These are phyloP conservation scores for Globisporangium paroecandrum DNA, from an alignment of 352 stramenopile genomes.

Conservation along the genomic window DNA sequence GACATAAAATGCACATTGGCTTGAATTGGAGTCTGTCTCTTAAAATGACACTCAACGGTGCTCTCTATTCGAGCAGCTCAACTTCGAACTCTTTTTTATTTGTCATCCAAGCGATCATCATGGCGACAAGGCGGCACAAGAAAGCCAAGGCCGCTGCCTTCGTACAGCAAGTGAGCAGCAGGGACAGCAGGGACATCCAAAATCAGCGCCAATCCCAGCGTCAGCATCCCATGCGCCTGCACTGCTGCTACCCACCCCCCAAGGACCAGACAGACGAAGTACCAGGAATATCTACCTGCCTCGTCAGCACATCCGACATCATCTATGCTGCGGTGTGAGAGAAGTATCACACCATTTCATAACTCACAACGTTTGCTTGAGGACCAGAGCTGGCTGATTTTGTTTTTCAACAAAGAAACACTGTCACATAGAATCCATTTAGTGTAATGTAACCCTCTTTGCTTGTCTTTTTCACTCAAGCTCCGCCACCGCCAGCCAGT, in stretches of 20 bases:
- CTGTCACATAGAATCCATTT: background rate
- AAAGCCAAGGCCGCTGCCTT: background rate
- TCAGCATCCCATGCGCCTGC: background rate
- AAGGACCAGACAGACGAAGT: background rate
- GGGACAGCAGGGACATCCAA: background rate
- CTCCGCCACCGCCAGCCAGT: slow-evolving; percentile 69
- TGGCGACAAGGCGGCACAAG: background rate
- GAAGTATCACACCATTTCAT: background rate
- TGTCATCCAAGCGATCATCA: background rate
- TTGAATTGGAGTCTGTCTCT: background rate
- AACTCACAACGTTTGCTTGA: background rate
- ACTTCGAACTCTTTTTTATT: background rate
- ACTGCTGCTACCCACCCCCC: too few species aligned
- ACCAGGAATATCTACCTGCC: background rate
- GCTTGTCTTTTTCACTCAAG: slow-evolving; percentile 18
- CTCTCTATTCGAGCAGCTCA: background rate
- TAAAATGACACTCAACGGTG: background rate
- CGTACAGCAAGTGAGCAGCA: background rate
- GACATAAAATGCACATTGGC: background rate
- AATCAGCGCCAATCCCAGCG: background rate
- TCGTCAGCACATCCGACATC: background rate
- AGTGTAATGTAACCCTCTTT: background rate
- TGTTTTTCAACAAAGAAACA: background rate
- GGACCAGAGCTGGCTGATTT: background rate
- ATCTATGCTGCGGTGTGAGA: background rate